phyloP scores from a whole-genome alignment of 345 rosid genomes.

The Arabis alpina region DNA sequence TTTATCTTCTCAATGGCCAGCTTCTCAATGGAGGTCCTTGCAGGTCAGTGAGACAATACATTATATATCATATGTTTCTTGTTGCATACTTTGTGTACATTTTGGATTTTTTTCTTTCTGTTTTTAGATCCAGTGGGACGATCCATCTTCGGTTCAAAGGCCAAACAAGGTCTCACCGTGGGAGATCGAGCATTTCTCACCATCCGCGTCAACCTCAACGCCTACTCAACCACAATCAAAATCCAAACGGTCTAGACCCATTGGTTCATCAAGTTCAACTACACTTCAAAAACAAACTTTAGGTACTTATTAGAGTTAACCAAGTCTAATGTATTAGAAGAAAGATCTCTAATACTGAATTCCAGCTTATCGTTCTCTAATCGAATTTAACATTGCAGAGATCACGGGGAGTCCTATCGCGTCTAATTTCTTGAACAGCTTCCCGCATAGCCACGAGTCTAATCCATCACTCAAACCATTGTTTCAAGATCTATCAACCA shows the following conservation, averaged over 20 bases:
- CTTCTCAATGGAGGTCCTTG: constrained; percentile 74
- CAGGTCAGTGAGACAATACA: constrained; percentile 52
- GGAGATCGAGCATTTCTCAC: constrained; percentile 71
- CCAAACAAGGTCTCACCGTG: constrained; percentile 82
- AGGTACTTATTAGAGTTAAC: neutral
- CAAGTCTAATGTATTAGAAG: neutral
- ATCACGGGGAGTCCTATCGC: constrained; percentile 51
- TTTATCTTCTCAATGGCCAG: constrained; percentile 64
- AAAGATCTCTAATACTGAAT: neutral
- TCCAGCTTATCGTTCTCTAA: neutral
- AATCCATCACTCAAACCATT: constrained; percentile 26
- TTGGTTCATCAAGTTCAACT: constrained; percentile 56
- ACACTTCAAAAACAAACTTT: neutral
- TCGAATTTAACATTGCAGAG: constrained; percentile 39
- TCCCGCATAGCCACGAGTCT: constrained; percentile 50
- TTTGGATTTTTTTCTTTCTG: constrained; percentile 1
- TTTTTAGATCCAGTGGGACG: constrained; percentile 80
- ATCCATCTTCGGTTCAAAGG: constrained; percentile 66
- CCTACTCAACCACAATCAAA: constrained; percentile 54
- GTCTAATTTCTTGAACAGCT: constrained; percentile 55
- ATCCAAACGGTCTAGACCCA: constrained; percentile 63
- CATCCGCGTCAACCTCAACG: constrained; percentile 43
- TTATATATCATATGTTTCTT: constrained; percentile 8
- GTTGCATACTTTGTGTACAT: neutral
- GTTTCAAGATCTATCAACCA: constrained; percentile 48